Conservation (phyloP, 2,329 filamentous ascomycete genomes). For the Penicillium palitans region DNA sequence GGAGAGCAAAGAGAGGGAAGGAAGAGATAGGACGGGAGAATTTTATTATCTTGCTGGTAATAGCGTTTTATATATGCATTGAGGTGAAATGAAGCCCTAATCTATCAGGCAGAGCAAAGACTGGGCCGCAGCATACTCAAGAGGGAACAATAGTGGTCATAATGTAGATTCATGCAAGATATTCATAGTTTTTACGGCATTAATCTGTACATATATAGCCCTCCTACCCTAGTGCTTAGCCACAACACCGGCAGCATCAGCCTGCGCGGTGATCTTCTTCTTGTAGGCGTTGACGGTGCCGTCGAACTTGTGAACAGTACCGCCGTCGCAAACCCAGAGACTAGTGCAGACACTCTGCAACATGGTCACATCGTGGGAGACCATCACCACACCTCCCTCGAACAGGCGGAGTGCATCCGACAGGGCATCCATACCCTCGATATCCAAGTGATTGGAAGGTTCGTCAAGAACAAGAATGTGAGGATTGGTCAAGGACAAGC, state of each 20-base stretch:
- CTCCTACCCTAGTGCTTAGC: slow-evolving; percentile 33
- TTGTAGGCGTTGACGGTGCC: slow-evolving; percentile 97
- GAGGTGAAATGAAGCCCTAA: not conserved
- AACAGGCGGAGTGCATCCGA: slow-evolving; percentile 81
- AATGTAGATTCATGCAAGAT: not conserved
- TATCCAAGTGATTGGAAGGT: slow-evolving; percentile 97
- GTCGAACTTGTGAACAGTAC: slow-evolving; percentile 92
- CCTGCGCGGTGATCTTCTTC: slow-evolving; percentile 89
- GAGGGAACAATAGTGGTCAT: not conserved
- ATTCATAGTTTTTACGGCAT: slow-evolving; percentile 5
- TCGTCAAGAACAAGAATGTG: slow-evolving; percentile 98
- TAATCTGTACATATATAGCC: slow-evolving; percentile 10
- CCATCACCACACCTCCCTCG: slow-evolving; percentile 95
- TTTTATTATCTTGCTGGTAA: not conserved
- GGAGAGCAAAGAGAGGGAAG: not conserved
- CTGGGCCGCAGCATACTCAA: not conserved
- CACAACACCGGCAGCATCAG: slow-evolving; percentile 80
- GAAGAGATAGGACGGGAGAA: not conserved
- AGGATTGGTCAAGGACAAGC: slow-evolving; percentile 85
- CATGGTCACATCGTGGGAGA: slow-evolving; percentile 99
- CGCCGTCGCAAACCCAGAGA: slow-evolving; percentile 94
- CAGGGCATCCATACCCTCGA: slow-evolving; percentile 97
- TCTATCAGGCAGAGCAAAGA: not conserved
- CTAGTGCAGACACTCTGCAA: slow-evolving; percentile 92
- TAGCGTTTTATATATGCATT: not conserved